Conservation (phyloP, 23 red algal species). For the Chondrus crispus region DNA sequence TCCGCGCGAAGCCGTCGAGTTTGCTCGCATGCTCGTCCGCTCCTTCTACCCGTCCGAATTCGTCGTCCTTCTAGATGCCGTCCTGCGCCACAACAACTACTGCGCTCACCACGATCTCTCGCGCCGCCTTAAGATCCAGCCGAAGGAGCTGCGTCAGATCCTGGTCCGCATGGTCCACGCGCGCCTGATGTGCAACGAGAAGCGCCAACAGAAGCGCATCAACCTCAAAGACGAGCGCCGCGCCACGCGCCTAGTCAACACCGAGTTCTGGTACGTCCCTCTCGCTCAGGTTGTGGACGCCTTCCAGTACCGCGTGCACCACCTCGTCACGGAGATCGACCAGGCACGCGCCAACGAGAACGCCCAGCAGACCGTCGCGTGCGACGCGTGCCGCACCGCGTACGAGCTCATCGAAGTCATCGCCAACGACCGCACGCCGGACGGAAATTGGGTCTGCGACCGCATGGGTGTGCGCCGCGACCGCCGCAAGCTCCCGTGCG, state of each 20-base stretch:
- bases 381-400: not conserved
- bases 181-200: slow-evolving; percentile 43
- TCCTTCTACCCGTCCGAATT: slow-evolving; percentile 56
- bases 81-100: slow-evolving; percentile 52
- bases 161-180: slow-evolving; percentile 47
- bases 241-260: slow-evolving; percentile 21
- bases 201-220: slow-evolving; percentile 45
- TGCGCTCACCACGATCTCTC: slow-evolving; percentile 32
- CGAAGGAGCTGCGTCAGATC: slow-evolving; percentile 58
- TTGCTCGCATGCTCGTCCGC: slow-evolving; percentile 55
- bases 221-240: slow-evolving; percentile 31
- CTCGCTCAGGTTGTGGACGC: slow-evolving; percentile 48
- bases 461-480: not conserved
- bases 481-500: not conserved
- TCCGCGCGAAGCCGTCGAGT: slow-evolving; percentile 52
- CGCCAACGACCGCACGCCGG: not conserved
- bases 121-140: slow-evolving; percentile 25
- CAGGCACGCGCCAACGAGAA: not conserved
- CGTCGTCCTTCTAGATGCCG: slow-evolving; percentile 37
- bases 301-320: slow-evolving; percentile 33
- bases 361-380: slow-evolving; percentile 18
- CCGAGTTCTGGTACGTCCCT: slow-evolving; percentile 58
- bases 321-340: slow-evolving; percentile 22
- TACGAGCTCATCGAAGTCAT: slow-evolving; percentile 37
- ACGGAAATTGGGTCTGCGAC: slow-evolving; percentile 33